Percentiles rank a stretch among this genome's conserved stretches.
phyloP scores from a whole-genome alignment of 2,329 filamentous ascomycete genomes.

The Phaeosphaeria sp. region DNA sequence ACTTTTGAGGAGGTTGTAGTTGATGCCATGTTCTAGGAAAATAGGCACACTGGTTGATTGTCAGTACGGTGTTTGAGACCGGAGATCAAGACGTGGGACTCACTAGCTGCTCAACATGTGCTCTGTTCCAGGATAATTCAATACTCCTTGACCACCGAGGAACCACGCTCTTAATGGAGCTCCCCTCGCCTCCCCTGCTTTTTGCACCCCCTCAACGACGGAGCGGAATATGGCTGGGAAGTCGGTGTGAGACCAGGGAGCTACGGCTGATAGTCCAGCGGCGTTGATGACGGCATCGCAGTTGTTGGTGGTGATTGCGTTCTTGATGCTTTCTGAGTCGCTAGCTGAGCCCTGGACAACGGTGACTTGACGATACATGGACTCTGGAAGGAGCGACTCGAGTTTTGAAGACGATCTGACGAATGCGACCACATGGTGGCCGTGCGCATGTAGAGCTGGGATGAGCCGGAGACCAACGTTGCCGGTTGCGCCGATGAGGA shows the following conservation, averaged over 20 bases:
- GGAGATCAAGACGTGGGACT: slow-evolving; percentile 32
- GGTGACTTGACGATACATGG: slow-evolving; percentile 37
- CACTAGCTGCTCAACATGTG: slow-evolving; percentile 35
- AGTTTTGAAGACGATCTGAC: slow-evolving; percentile 51
- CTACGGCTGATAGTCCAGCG: slow-evolving; percentile 48
- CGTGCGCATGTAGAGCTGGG: slow-evolving; percentile 44
- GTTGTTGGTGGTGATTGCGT: slow-evolving; percentile 43
- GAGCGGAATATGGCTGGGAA: slow-evolving; percentile 48
- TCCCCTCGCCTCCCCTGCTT: slow-evolving; percentile 42
- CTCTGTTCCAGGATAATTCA: slow-evolving; percentile 46
- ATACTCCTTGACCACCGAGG: slow-evolving; percentile 42
- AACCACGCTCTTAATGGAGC: slow-evolving; percentile 50
- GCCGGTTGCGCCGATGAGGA: slow-evolving; percentile 51
- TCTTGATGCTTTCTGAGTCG: slow-evolving; percentile 42
- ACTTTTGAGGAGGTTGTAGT: slow-evolving; percentile 34
- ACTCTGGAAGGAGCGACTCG: slow-evolving; percentile 40
- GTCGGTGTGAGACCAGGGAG: slow-evolving; percentile 47
- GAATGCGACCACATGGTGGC: slow-evolving; percentile 48
- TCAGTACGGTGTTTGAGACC: slow-evolving; percentile 18
- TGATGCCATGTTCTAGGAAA: slow-evolving; percentile 45
- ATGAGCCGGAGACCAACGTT: slow-evolving; percentile 49
- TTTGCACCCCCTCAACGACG: slow-evolving; percentile 41
- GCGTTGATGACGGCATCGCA: slow-evolving; percentile 52
- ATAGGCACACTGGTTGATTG: slow-evolving; percentile 39
- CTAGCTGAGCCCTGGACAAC: slow-evolving; percentile 50